These are phyloP conservation scores for Dendrocalamus latiflorus DNA, from an alignment of 202 grass and related monocot genomes.

Conservation along the genomic window DNA sequence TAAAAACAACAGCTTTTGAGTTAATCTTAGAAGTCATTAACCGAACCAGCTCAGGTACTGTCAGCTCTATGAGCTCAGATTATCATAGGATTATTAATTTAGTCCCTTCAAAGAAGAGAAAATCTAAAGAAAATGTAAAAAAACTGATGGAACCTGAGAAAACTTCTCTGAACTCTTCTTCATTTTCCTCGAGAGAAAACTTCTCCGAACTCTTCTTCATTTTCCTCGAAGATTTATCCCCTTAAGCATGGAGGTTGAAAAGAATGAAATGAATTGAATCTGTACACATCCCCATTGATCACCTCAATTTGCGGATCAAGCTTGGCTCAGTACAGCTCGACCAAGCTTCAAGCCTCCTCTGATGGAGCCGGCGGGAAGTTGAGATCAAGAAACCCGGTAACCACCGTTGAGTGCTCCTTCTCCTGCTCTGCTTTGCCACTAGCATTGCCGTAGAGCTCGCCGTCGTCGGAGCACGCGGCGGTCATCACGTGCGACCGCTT, in stretches of 20 bases:
- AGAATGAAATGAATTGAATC: slow-evolving; percentile 46
- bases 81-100: slow-evolving; percentile 32
- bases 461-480: slow-evolving; percentile 1
- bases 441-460: slow-evolving; percentile 11
- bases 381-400: slow-evolving; percentile 75
- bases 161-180: slow-evolving; percentile 22
- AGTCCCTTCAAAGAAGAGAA: slow-evolving; percentile 3
- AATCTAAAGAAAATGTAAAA: not conserved
- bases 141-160: slow-evolving; percentile 16
- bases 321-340: slow-evolving; percentile 10
- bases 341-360: slow-evolving; percentile 44
- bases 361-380: slow-evolving; percentile 60
- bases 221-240: not conserved
- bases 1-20: slow-evolving; percentile 22
- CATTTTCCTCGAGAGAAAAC: no score
- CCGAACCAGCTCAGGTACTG: not conserved
- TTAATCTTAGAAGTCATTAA: slow-evolving; percentile 33
- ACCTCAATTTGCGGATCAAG: slow-evolving; percentile 34
- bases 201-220: no score
- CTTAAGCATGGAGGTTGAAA: slow-evolving; percentile 14
- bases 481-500: slow-evolving; percentile 50
- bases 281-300: slow-evolving; percentile 41
- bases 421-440: not conserved
- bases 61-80: slow-evolving; percentile 20
- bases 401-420: no score